phyloP scores from a whole-genome alignment of 495 filamentous ascomycete species.

The Xylaria nigripes region DNA sequence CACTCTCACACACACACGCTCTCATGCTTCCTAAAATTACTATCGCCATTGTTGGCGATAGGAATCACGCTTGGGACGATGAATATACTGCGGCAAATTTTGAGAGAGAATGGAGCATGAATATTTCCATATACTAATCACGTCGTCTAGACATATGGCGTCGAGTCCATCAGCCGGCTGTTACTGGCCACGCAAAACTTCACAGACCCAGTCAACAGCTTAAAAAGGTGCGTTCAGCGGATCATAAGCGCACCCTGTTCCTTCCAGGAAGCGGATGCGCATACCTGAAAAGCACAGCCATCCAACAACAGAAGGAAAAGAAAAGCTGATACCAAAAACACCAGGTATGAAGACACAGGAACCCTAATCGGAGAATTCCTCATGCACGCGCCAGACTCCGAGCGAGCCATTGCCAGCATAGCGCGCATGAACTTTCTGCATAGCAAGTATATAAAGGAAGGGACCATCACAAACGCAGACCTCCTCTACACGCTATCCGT shows the following conservation, averaged over 20 bases:
- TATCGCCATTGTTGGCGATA: no score
- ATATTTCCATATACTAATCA: not conserved
- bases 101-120: not conserved
- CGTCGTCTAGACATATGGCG: conserved; percentile 50
- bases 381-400: conserved; percentile 37
- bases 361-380: conserved; percentile 47
- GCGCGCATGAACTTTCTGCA: conserved; percentile 63
- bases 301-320: not conserved
- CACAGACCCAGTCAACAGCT: conserved; percentile 40
- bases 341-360: conserved; percentile 53
- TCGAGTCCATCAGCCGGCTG: conserved; percentile 52
- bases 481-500: conserved; percentile 60
- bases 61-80: not conserved
- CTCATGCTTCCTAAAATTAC: no score
- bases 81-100: not conserved
- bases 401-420: conserved; percentile 43
- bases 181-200: conserved; percentile 54
- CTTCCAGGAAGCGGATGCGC: no score
- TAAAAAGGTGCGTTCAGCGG: conserved; percentile 39
- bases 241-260: no score
- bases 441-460: conserved; percentile 46
- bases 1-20: no score
- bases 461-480: conserved; percentile 55
- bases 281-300: not conserved
- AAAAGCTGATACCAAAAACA: not conserved